Base-by-base conservation (phyloP, 306 rosid species). In the Senna siamea region DNA sequence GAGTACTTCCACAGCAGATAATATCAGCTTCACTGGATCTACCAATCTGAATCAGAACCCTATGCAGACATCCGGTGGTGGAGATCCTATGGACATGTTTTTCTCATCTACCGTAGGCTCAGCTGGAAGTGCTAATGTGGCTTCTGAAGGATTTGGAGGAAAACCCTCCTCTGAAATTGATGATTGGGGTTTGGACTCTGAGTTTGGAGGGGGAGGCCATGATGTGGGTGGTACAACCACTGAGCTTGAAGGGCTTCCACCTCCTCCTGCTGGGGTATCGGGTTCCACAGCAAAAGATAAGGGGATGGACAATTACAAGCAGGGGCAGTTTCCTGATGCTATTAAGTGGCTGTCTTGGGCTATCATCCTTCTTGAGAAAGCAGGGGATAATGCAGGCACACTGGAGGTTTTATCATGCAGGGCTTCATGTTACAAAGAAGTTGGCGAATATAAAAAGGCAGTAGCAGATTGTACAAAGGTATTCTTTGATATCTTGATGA, bases 271-370 rank as follows among this genome's bases (percentile, higher is more conserved):
- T 70, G 98, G 98, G 58, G 70, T 95, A 38, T 81, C 96, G 0
- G 88, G 90, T 37, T 80, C 95, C 7, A 9, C 81, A 18, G 99
- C 99, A 5, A 92, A 90, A 87, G 83, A 79, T 78, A 95, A 95
- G 80, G 99, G 99, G 70, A 83, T 92, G 93, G 96, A 95, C 53
- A 84, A 74, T 70, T 92, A 95, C 92, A 92, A 88, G 86, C 96
- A 90, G 77, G 99, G 99, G 22, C 99, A 95, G 72, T 95, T 88
- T 78, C 93, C 97, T 7, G 99, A 95, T 78, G 98, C 98, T 61
- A 95, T 95, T 64, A 92, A 95, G 83, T 95, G 99, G 99, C 87
- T 95, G 26, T 95, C 99, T 6, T 95, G 99, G 99, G 93, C 99
- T 46, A 73, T 85, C 11, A 23, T 92, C 76, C 90, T 95, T 77